Conservation (phyloP, 2,329 filamentous ascomycete species). For the Pseudocercospora ulei region DNA sequence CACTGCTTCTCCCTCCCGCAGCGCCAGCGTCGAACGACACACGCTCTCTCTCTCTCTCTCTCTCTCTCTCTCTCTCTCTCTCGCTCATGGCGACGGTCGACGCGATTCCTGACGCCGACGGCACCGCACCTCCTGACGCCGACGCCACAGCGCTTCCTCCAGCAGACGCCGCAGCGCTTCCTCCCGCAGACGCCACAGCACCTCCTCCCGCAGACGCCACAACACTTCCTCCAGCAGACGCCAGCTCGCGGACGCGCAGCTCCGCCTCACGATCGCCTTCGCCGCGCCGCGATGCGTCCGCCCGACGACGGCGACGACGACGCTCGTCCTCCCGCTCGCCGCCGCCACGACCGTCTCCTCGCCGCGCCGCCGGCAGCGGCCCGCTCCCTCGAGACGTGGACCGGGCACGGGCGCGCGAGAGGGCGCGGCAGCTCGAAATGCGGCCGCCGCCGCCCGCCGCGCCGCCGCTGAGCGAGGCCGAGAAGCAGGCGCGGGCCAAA, state of each 20-base stretch:
- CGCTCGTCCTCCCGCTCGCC: constrained; percentile 31
- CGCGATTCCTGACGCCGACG: too few species aligned
- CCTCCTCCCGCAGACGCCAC: neutral
- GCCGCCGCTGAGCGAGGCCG: constrained; percentile 58
- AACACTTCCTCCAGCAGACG: constrained; percentile 14
- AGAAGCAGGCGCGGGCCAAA: constrained; percentile 80
- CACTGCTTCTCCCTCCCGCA: too few species aligned
- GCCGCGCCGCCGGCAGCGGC: constrained; percentile 19
- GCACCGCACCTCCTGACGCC: neutral
- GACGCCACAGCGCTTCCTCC: constrained; percentile 3
- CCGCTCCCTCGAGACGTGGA: constrained; percentile 44
- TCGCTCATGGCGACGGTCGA: too few species aligned
- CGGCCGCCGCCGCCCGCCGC: constrained; percentile 38
- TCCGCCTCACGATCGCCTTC: constrained; percentile 33
- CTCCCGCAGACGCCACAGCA: constrained; percentile 5
- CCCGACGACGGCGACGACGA: constrained; percentile 24
- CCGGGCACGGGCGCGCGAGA: constrained; percentile 44
- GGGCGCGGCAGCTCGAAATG: constrained; percentile 44
- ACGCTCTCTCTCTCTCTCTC: too few species aligned
- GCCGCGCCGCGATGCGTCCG: constrained; percentile 31
- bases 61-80: too few species aligned
- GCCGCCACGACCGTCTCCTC: constrained; percentile 22
- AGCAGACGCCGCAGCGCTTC: constrained; percentile 3
- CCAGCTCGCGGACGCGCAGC: constrained; percentile 29
- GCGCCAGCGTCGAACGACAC: too few species aligned